These are phyloP conservation scores for Drosera spatulata DNA, from an alignment of 179 eudicot genomes.

Conservation along the genomic window DNA sequence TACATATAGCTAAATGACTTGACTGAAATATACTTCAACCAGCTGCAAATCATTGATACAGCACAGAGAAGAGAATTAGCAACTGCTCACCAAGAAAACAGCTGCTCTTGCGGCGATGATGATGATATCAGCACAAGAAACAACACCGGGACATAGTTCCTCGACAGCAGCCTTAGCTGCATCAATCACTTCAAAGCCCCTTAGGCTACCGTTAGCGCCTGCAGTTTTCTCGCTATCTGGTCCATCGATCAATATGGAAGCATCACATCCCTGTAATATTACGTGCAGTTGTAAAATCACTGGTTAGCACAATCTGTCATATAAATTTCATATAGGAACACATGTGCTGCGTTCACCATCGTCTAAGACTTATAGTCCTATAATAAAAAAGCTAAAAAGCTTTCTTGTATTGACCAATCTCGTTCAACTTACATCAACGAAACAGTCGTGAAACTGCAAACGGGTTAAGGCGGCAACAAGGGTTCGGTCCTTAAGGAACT, in stretches of 20 bases:
- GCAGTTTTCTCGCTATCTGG: slow-evolving; percentile 24
- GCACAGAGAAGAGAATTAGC: no score
- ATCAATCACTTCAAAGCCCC: slow-evolving; percentile 37
- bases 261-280: slow-evolving; percentile 22
- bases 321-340: not conserved
- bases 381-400: not conserved
- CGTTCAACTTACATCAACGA: slow-evolving; percentile 20
- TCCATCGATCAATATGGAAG: slow-evolving; percentile 30
- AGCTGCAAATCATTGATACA: no score
- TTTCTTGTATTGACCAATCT: not conserved
- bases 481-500: slow-evolving; percentile 10
- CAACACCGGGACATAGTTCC: slow-evolving; percentile 26
- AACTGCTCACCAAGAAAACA: slow-evolving; percentile 24
- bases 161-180: slow-evolving; percentile 32
- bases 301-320: not conserved
- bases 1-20: not conserved
- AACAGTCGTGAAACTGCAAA: slow-evolving; percentile 49
- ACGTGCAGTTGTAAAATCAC: not conserved
- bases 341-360: not conserved
- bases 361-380: not conserved
- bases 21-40: no score
- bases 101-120: slow-evolving; percentile 25
- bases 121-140: slow-evolving; percentile 43
- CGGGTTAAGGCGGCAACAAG: slow-evolving; percentile 27
- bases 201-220: slow-evolving; percentile 22